A percentile compares a stretch with the other conserved stretches of the same genome.
These are phyloP conservation scores for Bruguiera sexangula DNA, from an alignment of 345 rosid species.

Conservation along the genomic window DNA sequence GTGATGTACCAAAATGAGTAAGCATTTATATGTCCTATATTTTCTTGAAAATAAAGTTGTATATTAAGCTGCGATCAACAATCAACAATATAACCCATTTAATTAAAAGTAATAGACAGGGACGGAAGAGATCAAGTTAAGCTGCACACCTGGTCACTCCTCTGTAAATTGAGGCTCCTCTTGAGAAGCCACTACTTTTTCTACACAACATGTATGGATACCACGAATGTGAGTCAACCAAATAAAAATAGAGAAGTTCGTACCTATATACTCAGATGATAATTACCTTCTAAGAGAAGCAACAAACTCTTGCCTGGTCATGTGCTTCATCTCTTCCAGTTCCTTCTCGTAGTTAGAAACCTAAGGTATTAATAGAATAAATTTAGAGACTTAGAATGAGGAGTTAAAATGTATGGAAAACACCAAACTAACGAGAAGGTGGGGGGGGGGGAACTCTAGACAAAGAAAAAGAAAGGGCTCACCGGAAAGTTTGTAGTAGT, in stretches of 20 bases:
- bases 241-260: no score
- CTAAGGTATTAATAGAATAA: slow-evolving; percentile 23
- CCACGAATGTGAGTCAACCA: no score
- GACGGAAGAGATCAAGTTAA: not conserved
- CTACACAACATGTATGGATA: slow-evolving; percentile 25
- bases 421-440: not conserved
- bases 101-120: no score
- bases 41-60: no score
- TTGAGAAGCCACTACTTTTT: slow-evolving; percentile 95
- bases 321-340: slow-evolving; percentile 82
- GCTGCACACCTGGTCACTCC: slow-evolving; percentile 78
- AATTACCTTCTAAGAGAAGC: slow-evolving; percentile 84
- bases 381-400: not conserved
- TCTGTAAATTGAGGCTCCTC: slow-evolving; percentile 96
- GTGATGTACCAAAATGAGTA: not conserved
- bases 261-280: not conserved
- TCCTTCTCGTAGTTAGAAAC: slow-evolving; percentile 74
- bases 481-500: slow-evolving; percentile 92
- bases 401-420: not conserved
- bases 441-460: not conserved
- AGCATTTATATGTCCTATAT: not conserved
- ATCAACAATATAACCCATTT: no score
- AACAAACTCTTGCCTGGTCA: slow-evolving; percentile 92
- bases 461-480: slow-evolving; percentile 14
- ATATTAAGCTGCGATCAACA: no score